Percentiles rank a stretch among this genome's conserved stretches.
These are phyloP conservation scores for Acanthamoeba lenticulata DNA, from an alignment of 208 protist species.

Conservation along the genomic window DNA sequence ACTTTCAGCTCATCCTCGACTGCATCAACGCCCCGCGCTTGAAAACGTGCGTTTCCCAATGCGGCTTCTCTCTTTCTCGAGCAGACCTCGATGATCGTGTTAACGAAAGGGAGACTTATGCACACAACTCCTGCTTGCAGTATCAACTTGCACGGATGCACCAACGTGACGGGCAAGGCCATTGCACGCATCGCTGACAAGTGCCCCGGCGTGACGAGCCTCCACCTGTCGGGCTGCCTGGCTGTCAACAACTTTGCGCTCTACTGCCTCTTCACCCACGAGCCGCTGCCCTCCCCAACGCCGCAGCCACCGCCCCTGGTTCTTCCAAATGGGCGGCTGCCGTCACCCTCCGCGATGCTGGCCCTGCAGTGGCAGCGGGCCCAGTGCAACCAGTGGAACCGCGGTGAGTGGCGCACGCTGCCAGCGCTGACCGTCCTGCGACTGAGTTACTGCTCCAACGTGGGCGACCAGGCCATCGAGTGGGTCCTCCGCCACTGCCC, in stretches of 20 bases:
- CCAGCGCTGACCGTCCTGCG: background rate
- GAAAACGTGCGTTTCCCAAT: background rate
- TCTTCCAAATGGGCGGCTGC: no score
- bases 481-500: background rate
- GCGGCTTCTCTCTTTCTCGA: background rate
- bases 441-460: background rate
- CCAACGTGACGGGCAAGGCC: background rate
- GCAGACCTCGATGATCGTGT: background rate
- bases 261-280: background rate
- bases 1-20: background rate
- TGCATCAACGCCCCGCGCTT: background rate
- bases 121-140: background rate
- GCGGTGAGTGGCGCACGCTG: background rate
- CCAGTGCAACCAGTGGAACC: background rate
- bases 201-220: background rate
- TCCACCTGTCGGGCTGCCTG: background rate
- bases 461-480: background rate
- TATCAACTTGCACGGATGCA: background rate
- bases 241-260: slow-evolving; percentile 11
- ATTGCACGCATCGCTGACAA: background rate
- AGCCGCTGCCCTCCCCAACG: no score
- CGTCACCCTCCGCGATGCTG: no score
- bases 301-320: no score
- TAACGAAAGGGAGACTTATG: background rate
- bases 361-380: background rate